Percentiles rank a stretch among this genome's conserved stretches.
Conservation (phyloP, 805 yeast genomes). For the Sungouiella blattae region DNA sequence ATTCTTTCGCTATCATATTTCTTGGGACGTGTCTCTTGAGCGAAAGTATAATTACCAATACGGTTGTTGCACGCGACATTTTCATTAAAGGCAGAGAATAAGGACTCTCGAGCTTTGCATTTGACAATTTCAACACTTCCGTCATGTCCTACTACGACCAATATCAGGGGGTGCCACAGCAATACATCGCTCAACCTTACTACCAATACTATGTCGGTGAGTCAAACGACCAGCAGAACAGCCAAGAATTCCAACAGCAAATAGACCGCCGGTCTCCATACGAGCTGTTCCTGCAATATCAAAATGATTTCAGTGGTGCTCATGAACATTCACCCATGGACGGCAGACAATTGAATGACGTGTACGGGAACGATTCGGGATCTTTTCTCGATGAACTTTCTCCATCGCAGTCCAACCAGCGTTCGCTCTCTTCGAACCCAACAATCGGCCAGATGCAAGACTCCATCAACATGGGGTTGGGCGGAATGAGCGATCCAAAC, state of each 20-base stretch:
- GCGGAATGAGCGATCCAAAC: background rate
- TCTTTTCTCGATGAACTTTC: constrained; percentile 1
- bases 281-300: constrained; percentile 21
- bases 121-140: too few relatives aligned
- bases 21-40: too few relatives aligned
- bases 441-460: constrained; percentile 1
- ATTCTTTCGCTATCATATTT: too few relatives aligned
- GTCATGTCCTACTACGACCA: constrained; percentile 42
- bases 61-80: too few relatives aligned
- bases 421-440: constrained; percentile 1
- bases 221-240: constrained; percentile 9
- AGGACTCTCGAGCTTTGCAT: too few relatives aligned
- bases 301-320: constrained; percentile 11
- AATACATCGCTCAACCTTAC: constrained; percentile 32
- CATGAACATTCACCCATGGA: constrained; percentile 6
- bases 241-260: too few relatives aligned
- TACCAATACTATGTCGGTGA: constrained; percentile 25
- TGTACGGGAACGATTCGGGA: constrained; percentile 13
- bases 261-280: constrained; percentile 7
- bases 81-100: too few relatives aligned
- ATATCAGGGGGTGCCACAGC: constrained; percentile 35
- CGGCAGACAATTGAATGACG: constrained; percentile 13
- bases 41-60: too few relatives aligned
- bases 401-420: constrained; percentile 2
- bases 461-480: constrained; percentile 1